Conservation (phyloP, 495 filamentous ascomycete genomes). For the Penicillium verhagenii region DNA sequence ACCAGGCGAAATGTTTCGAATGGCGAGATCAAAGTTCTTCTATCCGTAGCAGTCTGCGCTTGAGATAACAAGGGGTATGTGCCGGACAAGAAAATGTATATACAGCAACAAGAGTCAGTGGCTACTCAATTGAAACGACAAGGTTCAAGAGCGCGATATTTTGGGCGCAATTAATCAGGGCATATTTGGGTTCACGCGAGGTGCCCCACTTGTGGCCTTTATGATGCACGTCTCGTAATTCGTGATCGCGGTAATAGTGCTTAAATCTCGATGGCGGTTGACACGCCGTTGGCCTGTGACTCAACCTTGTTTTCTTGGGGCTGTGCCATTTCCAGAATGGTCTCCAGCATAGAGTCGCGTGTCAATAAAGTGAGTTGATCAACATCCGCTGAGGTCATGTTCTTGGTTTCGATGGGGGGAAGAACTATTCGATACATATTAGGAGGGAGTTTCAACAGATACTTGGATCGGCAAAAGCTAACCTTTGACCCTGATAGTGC, state of each 20-base stretch:
- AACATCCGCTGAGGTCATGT: slow-evolving; percentile 76
- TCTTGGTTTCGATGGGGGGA: slow-evolving; percentile 78
- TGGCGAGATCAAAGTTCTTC: neutral
- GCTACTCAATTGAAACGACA: neutral
- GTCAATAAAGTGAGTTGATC: slow-evolving; percentile 70
- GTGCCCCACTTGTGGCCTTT: neutral
- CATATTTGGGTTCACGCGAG: neutral
- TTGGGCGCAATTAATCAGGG: neutral
- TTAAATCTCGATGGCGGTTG: slow-evolving; percentile 44
- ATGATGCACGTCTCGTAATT: neutral
- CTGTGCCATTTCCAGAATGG: slow-evolving; percentile 61
- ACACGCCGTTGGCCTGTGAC: slow-evolving; percentile 27
- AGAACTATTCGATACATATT: slow-evolving; percentile 55
- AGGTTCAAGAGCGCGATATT: neutral
- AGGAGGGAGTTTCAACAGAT: neutral
- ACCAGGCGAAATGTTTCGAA: neutral
- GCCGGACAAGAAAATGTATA: slow-evolving; percentile 5
- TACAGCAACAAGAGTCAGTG: neutral
- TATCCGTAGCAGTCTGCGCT: slow-evolving; percentile 4
- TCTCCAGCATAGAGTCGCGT: slow-evolving; percentile 76
- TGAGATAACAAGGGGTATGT: slow-evolving; percentile 9
- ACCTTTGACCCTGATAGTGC: slow-evolving; percentile 81
- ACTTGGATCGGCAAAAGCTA: slow-evolving; percentile 19
- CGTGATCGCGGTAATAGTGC: neutral
- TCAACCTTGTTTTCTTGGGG: slow-evolving; percentile 22